phyloP scores from a whole-genome alignment of 768 basidiomycete species.

The Nevesoporus exiguus region DNA sequence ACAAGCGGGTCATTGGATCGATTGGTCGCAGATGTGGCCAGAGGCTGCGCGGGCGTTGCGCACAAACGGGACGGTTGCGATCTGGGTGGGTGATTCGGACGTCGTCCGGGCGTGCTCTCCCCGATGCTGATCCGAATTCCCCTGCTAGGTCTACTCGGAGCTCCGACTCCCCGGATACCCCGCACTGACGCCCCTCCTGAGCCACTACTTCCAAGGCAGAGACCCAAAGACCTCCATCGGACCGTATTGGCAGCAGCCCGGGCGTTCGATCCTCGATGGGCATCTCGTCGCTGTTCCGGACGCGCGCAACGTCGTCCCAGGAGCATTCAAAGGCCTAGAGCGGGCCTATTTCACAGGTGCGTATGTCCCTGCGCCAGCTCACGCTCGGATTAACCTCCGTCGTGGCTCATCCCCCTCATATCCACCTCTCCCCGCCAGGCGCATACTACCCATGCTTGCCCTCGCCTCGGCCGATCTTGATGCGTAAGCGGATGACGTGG shows the following conservation, averaged over 20 bases:
- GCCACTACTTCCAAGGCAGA: conserved; percentile 57
- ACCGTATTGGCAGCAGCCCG: conserved; percentile 77
- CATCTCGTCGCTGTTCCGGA: conserved; percentile 69
- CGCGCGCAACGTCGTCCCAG: conserved; percentile 35
- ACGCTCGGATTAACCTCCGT: too few relatives aligned
- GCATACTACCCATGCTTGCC: conserved; percentile 39
- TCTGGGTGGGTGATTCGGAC: conserved; percentile 51
- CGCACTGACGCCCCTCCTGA: conserved; percentile 53
- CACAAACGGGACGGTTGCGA: conserved; percentile 60
- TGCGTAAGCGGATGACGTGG: conserved; percentile 64
- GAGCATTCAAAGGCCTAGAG: conserved; percentile 40
- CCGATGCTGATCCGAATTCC: not conserved
- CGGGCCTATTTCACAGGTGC: conserved; percentile 60
- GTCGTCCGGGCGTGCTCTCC: too few relatives aligned
- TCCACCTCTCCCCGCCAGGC: conserved; percentile 24
- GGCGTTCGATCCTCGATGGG: conserved; percentile 68
- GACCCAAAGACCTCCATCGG: conserved; percentile 57
- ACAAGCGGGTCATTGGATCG: conserved; percentile 83
- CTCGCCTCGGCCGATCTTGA: conserved; percentile 41
- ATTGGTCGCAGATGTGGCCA: conserved; percentile 68
- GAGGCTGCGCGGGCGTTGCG: conserved; percentile 60
- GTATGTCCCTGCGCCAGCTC: conserved; percentile 8
- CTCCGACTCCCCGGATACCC: conserved; percentile 65
- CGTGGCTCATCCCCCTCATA: too few relatives aligned
- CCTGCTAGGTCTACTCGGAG: conserved; percentile 60